phyloP scores from a whole-genome alignment of 1,139 yeast species.

The Zygoascus sp. region DNA sequence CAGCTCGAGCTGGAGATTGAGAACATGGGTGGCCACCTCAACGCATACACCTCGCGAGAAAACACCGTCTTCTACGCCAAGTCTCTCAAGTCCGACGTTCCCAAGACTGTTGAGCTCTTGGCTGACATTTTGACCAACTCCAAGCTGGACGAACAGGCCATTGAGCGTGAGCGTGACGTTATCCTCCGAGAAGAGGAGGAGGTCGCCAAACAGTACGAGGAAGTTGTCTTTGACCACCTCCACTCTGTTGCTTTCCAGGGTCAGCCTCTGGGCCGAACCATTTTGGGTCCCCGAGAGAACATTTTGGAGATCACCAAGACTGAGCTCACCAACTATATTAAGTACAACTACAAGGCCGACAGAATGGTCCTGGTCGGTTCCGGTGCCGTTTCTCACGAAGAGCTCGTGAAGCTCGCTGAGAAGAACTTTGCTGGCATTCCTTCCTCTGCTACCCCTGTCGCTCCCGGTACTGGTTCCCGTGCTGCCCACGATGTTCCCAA shows the following conservation, averaged over 20 bases:
- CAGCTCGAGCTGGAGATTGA: constrained; percentile 89
- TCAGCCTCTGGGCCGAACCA: constrained; percentile 97
- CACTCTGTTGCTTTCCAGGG: constrained; percentile 88
- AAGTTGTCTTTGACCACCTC: constrained; percentile 93
- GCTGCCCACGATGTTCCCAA: constrained; percentile 59
- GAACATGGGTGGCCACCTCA: constrained; percentile 92
- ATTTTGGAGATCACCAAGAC: constrained; percentile 72
- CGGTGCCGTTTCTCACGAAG: constrained; percentile 87
- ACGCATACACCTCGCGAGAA: constrained; percentile 96
- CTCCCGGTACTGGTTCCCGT: constrained; percentile 65
- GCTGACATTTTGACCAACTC: constrained; percentile 88
- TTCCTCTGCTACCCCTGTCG: constrained; percentile 56
- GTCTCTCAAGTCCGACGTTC: constrained; percentile 73
- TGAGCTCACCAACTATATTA: constrained; percentile 75
- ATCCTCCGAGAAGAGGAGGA: constrained; percentile 95
- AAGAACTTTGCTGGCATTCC: constrained; percentile 73
- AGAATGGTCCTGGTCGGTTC: constrained; percentile 97
- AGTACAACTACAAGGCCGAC: constrained; percentile 88
- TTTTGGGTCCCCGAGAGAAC: constrained; percentile 88
- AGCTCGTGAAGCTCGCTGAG: constrained; percentile 71
- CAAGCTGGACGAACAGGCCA: constrained; percentile 73
- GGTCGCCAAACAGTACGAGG: constrained; percentile 97
- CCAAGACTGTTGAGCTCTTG: constrained; percentile 79
- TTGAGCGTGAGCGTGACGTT: constrained; percentile 94
- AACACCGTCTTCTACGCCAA: constrained; percentile 96